Base-by-base conservation (phyloP, 371 early-diverging fungal species). In the Basidiobolus heterosporus region DNA sequence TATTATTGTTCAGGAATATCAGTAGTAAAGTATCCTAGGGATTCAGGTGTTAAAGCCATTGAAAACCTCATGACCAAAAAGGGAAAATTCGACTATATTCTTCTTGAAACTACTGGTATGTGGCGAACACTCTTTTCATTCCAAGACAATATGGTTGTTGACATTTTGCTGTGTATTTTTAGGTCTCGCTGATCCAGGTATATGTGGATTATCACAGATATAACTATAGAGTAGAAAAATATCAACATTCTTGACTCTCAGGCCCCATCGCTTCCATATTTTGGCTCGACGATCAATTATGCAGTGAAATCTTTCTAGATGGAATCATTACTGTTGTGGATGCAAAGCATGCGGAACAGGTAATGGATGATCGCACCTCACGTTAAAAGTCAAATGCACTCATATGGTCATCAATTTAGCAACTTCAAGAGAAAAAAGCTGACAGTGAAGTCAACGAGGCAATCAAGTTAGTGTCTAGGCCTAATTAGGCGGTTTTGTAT, bases 201-300 rank as follows among this genome's bases (percentile, higher is more conserved):
- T 20, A 30, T 42, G 14, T 3, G 40, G 16, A 14, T 40, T 24
- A 1, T 14, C 36, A 2, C 2, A 46, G 37, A 17, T 15, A 38
- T 6, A 41, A 15, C 11, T 23, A 20, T 21, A 14, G 21, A 35
- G 6, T 44, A 65, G 46, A 62, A 66, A 5, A 64, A 65, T 9
- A 30, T 30, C 5, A 30, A 3, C 3, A 30, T 3, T 9, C 30
- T 5, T 30, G 30, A 18, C 17, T 15, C 44, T 60, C 66, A 24
- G 83, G 87, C 0, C 88, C 90, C 3, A 93, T 97, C 47, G 92
- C 88, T 2, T 73, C 83, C 18, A 92, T 92, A 82, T 85, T 97
- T 57, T 97, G 96, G 98, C 58, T 93, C 38, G 96, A 97, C 53
- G 93, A 92, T 55, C 87, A 81, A 11, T 70, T 97, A 36, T 81